These are phyloP conservation scores for Mycena galericulata DNA, from an alignment of 768 basidiomycete genomes.

Conservation along the genomic window DNA sequence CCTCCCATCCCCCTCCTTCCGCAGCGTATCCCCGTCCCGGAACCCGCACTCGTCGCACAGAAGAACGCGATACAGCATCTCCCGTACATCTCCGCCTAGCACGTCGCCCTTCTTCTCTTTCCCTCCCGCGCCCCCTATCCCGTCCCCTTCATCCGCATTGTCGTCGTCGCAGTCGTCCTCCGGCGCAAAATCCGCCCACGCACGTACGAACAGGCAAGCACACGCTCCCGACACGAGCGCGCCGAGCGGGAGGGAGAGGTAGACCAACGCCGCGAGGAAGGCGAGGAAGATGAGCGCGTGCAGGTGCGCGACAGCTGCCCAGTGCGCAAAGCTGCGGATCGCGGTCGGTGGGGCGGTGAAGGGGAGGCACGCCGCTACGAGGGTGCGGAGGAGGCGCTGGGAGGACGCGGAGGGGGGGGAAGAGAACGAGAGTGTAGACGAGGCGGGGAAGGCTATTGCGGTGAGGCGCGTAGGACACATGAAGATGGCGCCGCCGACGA, in stretches of 20 bases:
- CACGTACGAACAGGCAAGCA: slow-evolving; percentile 3
- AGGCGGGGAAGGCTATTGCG: slow-evolving; percentile 29
- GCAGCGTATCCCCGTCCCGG: slow-evolving; percentile 14
- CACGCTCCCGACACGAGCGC: slow-evolving; percentile 9
- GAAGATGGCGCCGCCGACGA: slow-evolving; percentile 29
- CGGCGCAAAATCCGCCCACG: slow-evolving; percentile 23
- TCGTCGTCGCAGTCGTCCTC: not conserved
- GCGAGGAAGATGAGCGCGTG: slow-evolving; percentile 30
- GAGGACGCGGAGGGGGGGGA: not conserved
- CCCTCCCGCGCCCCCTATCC: no score
- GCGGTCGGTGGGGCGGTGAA: slow-evolving; percentile 11
- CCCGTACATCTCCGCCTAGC: slow-evolving; percentile 21
- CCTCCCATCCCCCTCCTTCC: slow-evolving; percentile 9
- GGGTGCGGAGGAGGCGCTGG: no score
- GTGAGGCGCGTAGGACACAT: slow-evolving; percentile 12
- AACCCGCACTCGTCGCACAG: slow-evolving; percentile 23
- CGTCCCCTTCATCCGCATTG: not conserved
- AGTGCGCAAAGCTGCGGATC: slow-evolving; percentile 29
- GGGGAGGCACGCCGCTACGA: slow-evolving; percentile 20
- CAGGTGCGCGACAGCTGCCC: slow-evolving; percentile 32
- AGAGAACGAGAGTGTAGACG: not conserved
- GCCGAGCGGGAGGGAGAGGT: slow-evolving; percentile 4
- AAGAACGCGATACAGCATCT: slow-evolving; percentile 28
- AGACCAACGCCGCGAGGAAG: slow-evolving; percentile 12
- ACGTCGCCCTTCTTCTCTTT: not conserved